Evolutionary conservation across 805 yeast species (phyloP), one percentile per base, ranked within the genome.

Genomic region (Starmerella potacharoeniae): DNA sequence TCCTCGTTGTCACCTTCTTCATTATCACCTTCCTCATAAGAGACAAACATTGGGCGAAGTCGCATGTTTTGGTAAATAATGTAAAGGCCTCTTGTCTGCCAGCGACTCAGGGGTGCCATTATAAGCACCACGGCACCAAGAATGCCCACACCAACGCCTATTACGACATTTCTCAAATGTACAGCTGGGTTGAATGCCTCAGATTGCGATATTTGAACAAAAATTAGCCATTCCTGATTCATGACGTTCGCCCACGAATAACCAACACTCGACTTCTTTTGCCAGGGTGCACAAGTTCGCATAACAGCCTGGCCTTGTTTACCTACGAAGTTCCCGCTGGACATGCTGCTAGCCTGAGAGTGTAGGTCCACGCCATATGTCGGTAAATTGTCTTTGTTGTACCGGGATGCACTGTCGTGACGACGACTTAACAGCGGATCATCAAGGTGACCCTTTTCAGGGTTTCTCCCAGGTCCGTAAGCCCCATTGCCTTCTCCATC

Each of bases 81-180:
- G 49, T 64, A 64, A 6, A 64, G 47, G 4, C 65, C 64, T 5
- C 58, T 44, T 2, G 66, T 64, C 52, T 62, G 63, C 57, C 56
- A 53, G 2, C 62, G 49, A 35, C 66, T 62, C 9, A 61, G 47
- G 3, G 66, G 66, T 2, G 62, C 46, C 30, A 63, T 50, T 8
- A 63, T 51, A 8, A 63, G 46, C n/a, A 63, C 43, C 8, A 63
- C 57, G 8, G 61, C 62, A 11, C 65, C 64, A 2, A 64, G 49
- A 29, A 64, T 58, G 9, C 65, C 66, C 6, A 51, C 46, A 13
- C 57, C 62, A 1, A 62, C 60, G 14, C 63, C 65, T 37, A 64
- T 62, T 13, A 63, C 57, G 14, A 55, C 47, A 31, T 58, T 58
- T 5, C 65, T 53, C 6, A 62, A 40, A 13, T 52, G 48, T 31